Conservation (phyloP, 179 eudicot species). For the Beta corolliflora region DNA sequence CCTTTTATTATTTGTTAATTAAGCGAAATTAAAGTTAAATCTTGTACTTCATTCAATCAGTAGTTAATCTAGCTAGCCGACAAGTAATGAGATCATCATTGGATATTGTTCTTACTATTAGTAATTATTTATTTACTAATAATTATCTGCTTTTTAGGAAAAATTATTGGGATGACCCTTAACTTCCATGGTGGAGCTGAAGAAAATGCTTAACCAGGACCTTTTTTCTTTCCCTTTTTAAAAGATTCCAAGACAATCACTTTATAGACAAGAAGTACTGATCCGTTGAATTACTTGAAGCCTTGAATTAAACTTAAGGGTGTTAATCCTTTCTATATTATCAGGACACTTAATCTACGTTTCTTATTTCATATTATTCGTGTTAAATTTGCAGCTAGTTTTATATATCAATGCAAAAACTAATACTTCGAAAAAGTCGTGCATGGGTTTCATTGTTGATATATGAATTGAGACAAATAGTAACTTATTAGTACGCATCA, state of each 20-base stretch:
- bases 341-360: not conserved
- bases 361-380: not conserved
- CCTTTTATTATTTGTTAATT: no score
- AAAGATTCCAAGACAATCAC: conserved; percentile 18
- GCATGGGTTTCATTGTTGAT: no score
- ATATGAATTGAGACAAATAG: no score
- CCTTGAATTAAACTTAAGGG: not conserved
- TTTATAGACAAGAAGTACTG: not conserved
- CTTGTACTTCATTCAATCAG: not conserved
- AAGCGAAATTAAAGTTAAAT: not conserved
- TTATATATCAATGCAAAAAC: no score
- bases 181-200: not conserved
- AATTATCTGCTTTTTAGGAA: conserved; percentile 11
- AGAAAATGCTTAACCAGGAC: not conserved
- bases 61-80: conserved; percentile 13
- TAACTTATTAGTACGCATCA: no score
- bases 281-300: not conserved
- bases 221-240: conserved; percentile 8
- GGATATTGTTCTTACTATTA: conserved; percentile 6
- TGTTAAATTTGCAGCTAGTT: no score
- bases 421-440: no score
- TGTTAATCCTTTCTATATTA: no score
- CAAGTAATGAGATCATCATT: conserved; percentile 14
- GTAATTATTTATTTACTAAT: not conserved
- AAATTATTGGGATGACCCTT: conserved; percentile 6